These are phyloP conservation scores for Nicotiana undulata DNA, from an alignment of 257 asterid species.

Conservation along the genomic window DNA sequence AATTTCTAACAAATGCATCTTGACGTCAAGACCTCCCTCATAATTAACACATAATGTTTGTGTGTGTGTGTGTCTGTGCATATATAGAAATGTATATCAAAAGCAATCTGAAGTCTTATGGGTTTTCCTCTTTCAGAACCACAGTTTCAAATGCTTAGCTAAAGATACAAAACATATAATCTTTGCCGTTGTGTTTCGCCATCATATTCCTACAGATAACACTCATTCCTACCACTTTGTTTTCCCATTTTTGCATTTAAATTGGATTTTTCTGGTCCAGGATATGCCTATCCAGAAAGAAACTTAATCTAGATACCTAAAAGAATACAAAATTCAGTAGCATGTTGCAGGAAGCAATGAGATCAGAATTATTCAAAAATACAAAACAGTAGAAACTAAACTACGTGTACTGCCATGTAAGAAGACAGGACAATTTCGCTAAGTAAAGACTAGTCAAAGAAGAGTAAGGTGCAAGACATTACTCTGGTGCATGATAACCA, in stretches of 20 bases:
- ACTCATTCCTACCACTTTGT: background rate
- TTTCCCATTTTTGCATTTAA: background rate
- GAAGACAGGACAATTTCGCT: background rate
- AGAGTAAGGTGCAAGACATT: background rate
- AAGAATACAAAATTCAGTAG: background rate
- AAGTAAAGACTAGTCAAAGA: background rate
- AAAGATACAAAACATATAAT: background rate
- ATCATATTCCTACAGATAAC: background rate
- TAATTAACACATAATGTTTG: background rate
- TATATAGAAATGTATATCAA: background rate
- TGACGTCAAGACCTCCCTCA: background rate
- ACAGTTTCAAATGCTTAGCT: background rate
- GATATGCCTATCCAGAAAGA: background rate
- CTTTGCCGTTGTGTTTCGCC: background rate
- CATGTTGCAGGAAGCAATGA: background rate
- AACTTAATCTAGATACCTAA: background rate
- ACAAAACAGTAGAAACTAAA: background rate
- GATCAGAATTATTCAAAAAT: background rate
- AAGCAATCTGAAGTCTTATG: background rate
- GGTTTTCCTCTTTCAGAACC: background rate
- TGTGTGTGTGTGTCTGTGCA: background rate
- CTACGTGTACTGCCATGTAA: background rate
- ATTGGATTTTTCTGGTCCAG: background rate
- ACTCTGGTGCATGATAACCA: constrained; percentile 13
- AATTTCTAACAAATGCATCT: background rate